Conservation (phyloP, 1,284 basidiomycete species). For the Caloboletus inedulis region DNA sequence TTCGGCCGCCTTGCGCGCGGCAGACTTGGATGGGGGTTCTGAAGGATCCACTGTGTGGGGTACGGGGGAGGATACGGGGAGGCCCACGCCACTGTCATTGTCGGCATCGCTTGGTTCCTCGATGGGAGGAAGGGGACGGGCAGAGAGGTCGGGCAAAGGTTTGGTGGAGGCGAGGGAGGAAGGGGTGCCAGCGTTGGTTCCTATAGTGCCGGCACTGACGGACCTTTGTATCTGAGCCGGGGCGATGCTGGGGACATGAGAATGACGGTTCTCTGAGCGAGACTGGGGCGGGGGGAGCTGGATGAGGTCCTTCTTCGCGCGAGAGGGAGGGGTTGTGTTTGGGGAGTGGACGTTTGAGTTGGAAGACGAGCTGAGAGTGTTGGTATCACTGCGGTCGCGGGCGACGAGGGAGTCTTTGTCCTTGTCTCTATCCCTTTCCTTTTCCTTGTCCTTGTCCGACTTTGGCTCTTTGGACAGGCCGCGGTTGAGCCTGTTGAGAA, state of each 20-base stretch:
- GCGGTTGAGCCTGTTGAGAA: slow-evolving; percentile 70
- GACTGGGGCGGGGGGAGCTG: slow-evolving; percentile 50
- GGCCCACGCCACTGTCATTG: slow-evolving; percentile 36
- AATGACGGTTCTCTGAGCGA: slow-evolving; percentile 18
- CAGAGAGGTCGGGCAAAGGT: slow-evolving; percentile 62
- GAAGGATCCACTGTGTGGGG: slow-evolving; percentile 30
- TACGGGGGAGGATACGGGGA: slow-evolving; percentile 26
- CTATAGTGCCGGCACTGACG: slow-evolving; percentile 31
- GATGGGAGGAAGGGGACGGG: slow-evolving; percentile 52
- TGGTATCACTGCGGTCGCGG: slow-evolving; percentile 35
- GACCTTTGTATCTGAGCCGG: slow-evolving; percentile 32
- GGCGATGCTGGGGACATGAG: slow-evolving; percentile 12
- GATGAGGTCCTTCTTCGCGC: slow-evolving; percentile 60
- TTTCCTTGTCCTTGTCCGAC: slow-evolving; percentile 41
- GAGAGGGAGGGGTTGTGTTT: slow-evolving; percentile 24
- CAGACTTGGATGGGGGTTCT: slow-evolving; percentile 48
- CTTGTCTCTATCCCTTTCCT: slow-evolving; percentile 28
- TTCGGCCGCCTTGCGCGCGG: slow-evolving; percentile 53
- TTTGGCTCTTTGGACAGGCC: slow-evolving; percentile 60
- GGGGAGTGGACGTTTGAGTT: slow-evolving; percentile 26
- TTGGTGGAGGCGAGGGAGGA: slow-evolving; percentile 55
- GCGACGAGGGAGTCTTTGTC: slow-evolving; percentile 31
- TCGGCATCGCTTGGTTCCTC: slow-evolving; percentile 39
- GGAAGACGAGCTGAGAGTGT: slow-evolving; percentile 30
- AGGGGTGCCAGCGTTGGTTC: slow-evolving; percentile 44